These are phyloP conservation scores for Cajanus cajan DNA, from an alignment of 306 rosid species.

Conservation along the genomic window DNA sequence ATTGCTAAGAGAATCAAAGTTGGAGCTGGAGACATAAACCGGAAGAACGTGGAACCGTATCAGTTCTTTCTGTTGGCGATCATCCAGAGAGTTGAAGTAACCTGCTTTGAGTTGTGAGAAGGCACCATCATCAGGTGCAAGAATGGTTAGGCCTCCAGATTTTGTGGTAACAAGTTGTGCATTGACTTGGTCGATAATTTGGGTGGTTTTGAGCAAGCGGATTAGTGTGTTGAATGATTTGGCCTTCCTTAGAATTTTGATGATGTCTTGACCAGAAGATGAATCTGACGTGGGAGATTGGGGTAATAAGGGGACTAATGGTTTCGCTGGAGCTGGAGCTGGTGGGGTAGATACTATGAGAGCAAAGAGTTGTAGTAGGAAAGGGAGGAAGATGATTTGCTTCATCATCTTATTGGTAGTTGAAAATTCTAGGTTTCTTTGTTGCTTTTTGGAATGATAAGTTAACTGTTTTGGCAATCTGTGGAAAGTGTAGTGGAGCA, in stretches of 20 bases:
- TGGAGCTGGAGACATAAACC: conserved; percentile 47
- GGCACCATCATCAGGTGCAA: conserved; percentile 57
- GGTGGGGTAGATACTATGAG: conserved; percentile 15
- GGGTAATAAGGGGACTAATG: conserved; percentile 39
- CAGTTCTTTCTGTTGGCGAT: conserved; percentile 50
- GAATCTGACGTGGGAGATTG: conserved; percentile 35
- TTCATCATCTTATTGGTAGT: conserved; percentile 22
- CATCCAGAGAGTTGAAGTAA: conserved; percentile 47
- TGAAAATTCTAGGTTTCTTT: not conserved
- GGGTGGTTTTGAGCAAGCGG: conserved; percentile 62
- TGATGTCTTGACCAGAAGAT: conserved; percentile 43
- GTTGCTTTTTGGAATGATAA: not conserved
- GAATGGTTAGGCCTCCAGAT: conserved; percentile 46
- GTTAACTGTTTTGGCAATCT: conserved; percentile 9
- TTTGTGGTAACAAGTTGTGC: conserved; percentile 50
- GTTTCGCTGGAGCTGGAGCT: conserved; percentile 36
- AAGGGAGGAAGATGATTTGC: conserved; percentile 26
- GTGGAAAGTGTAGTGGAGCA: not conserved
- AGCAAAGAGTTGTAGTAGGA: conserved; percentile 4
- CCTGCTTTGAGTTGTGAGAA: conserved; percentile 59
- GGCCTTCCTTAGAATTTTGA: conserved; percentile 57
- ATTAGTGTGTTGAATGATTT: conserved; percentile 50
- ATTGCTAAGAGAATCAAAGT: too few species aligned
- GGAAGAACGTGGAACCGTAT: conserved; percentile 63
- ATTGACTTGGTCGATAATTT: conserved; percentile 55